Base-by-base conservation (phyloP, 257 asterid species). In the Nicotiana paniculata region DNA sequence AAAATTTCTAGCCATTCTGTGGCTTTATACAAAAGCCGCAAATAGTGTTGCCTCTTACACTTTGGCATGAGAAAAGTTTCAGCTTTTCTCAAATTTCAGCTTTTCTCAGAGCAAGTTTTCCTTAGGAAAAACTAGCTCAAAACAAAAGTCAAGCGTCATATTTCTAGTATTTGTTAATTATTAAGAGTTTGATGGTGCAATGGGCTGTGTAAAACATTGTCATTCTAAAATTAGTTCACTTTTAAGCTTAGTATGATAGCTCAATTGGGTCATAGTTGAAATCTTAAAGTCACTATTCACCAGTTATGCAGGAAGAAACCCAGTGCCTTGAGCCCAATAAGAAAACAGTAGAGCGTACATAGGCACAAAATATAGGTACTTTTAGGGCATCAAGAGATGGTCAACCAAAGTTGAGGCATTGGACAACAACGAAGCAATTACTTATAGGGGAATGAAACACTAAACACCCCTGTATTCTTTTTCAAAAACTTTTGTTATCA, bases 281-380 rank as follows among this genome's bases (percentile, higher is more conserved):
- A 67, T 67, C 54, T 67, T 67, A 35, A 7, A 17, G 54, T 69
- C 30, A 4, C 77, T n/a, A 69, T 26, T 43, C 58, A 69, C 33
- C 5, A 69, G 58, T 32, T 32, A 69, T 69, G 11, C 54, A 69
- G 57, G 33, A 69, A 69, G 51, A 63, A 69, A 39, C 33, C 33
- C 77, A 39, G 57, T 69, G 77, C 9, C 57, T 69, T 10, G 12
- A 69, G 33, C 53, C 6, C 57, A 39, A 69, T n/a, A 10, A 69
- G 77, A 72, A 72, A 72, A 46, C 37, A 21, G 24, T 12, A 72
- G 21, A 72, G 26, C 13, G 5, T 13, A 3, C n/a, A 43, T 48
- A 72, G 78, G 58, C 46, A 72, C 6, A 72, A 72, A 72, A 72
- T 70, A 35, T 72, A 72, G 79, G 58, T 39, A 39, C 21, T 70